These are phyloP conservation scores for Cyclotella sp. DNA, from an alignment of 108 stramenopile species.

Conservation along the genomic window DNA sequence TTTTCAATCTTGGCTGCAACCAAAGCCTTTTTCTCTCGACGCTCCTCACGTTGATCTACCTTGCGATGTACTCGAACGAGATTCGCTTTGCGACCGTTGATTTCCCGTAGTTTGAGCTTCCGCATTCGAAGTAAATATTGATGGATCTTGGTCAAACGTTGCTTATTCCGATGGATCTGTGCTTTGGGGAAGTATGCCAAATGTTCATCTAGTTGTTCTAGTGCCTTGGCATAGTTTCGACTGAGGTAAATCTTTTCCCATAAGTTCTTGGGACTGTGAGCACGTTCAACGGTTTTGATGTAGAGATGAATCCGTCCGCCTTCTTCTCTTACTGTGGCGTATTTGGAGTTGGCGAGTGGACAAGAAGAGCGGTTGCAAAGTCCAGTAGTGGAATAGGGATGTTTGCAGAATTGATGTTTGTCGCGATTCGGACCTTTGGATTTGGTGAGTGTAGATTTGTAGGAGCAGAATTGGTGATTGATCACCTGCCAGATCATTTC, in stretches of 20 bases:
- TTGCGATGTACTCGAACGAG: slow-evolving; percentile 84
- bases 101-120: slow-evolving; percentile 89
- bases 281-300: slow-evolving; percentile 97
- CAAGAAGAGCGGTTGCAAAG: slow-evolving; percentile 96
- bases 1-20: slow-evolving; percentile 92
- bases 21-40: slow-evolving; percentile 93
- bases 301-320: slow-evolving; percentile 91
- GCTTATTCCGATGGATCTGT: slow-evolving; percentile 95
- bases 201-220: slow-evolving; percentile 90
- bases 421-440: slow-evolving; percentile 68
- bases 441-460: slow-evolving; percentile 89
- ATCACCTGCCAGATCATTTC: slow-evolving; percentile 99
- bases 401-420: slow-evolving; percentile 95
- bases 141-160: slow-evolving; percentile 98
- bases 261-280: slow-evolving; percentile 96
- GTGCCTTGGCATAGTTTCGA: slow-evolving; percentile 93
- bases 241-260: slow-evolving; percentile 97
- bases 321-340: slow-evolving; percentile 97
- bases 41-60: slow-evolving; percentile 90
- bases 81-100: slow-evolving; percentile 78
- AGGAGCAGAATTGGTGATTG: slow-evolving; percentile 97
- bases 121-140: slow-evolving; percentile 98
- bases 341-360: slow-evolving; percentile 96
- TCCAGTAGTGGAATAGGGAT: slow-evolving; percentile 96
- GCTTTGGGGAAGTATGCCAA: slow-evolving; percentile 96